Base-by-base conservation (phyloP, 2,329 filamentous ascomycete genomes). In the Fusarium sulawesiense region DNA sequence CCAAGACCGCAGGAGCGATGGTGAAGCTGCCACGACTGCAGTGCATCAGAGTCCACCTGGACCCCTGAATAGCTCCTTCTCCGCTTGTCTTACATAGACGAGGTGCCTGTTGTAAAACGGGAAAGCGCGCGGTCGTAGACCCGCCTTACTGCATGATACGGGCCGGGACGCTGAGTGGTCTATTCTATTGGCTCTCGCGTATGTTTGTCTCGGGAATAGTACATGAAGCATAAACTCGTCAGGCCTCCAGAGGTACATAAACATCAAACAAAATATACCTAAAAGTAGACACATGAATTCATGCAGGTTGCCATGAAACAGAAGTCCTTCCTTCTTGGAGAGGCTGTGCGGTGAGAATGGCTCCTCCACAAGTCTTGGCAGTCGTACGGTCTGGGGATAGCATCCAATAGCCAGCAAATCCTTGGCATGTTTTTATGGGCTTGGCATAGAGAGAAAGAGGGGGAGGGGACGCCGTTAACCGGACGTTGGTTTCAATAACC, bases 21-120 rank as follows among this genome's bases (percentile, higher is more conserved):
- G 25, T 66, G 47, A 56, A 66, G 70, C 34, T 68, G 70, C 70
- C 70, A 73, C 70, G 70, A 72, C 30, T 64, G 47, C 56, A 68
- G 37, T 60, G 48, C 67, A 70, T 51, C 51, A 61, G 42, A 56
- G 46, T 30, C 66, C 61, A 66, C 65, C 53, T 34, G 51, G 45
- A 29, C 40, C 58, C 57, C 42, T 60, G 57, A 56, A 21, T 57
- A 47, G 34, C 18, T 34, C 32, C 23, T 18, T 57, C 21, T 44
- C 25, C 32, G 42, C 41, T 27, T 51, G 18, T 34, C 23, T 51
- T 25, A 50, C 20, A 51, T 40, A 25, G 46, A 40, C 27, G 21
- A 50, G 18, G 8, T 34, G 18, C 32, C 32, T 37, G 18, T 37
- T 10, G 18, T 37, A 37, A 37, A 37, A 37, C 34, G 34, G 34